A percentile compares a stretch with the other conserved stretches of the same genome.
Evolutionary conservation across 495 filamentous ascomycete species (phyloP).

Genomic region (Trichoderma erinaceum): DNA sequence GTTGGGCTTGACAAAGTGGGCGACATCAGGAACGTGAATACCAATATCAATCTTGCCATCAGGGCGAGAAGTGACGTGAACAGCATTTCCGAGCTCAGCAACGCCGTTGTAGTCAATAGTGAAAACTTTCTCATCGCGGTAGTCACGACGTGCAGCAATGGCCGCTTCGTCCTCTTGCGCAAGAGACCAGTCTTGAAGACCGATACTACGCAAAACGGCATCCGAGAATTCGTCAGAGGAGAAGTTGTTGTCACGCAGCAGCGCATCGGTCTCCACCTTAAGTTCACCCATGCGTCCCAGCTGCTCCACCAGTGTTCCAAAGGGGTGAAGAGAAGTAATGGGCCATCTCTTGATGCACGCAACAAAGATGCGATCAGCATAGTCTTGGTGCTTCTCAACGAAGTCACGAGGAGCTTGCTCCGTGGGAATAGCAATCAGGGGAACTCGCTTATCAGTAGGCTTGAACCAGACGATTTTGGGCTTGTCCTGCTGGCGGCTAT

Average conservation of each 20-base stretch:
- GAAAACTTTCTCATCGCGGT: constrained; percentile 84
- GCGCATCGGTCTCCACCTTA: constrained; percentile 93
- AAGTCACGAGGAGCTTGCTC: constrained; percentile 97
- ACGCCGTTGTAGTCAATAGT: constrained; percentile 81
- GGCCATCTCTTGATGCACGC: constrained; percentile 99
- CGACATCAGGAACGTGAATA: constrained; percentile 91
- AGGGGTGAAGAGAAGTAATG: constrained; percentile 97
- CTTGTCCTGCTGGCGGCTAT: constrained; percentile 80
- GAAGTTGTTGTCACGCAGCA: constrained; percentile 98
- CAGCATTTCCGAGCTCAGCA: constrained; percentile 81
- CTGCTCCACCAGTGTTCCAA: constrained; percentile 94
- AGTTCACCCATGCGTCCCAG: constrained; percentile 96
- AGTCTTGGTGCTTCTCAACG: constrained; percentile 96
- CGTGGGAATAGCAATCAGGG: constrained; percentile 94
- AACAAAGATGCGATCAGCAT: constrained; percentile 94
- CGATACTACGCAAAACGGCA: constrained; percentile 87
- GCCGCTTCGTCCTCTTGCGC: constrained; percentile 71
- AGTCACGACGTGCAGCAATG: constrained; percentile 75
- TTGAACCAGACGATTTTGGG: constrained; percentile 99
- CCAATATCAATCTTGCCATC: constrained; percentile 90
- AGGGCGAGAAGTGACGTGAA: constrained; percentile 75
- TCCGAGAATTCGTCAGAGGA: constrained; percentile 96
- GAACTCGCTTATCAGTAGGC: constrained; percentile 96
- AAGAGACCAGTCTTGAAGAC: constrained; percentile 84
- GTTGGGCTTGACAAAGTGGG: constrained; percentile 94